Conservation (phyloP, 345 rosid species). For the Cardamine chenopodiifolia region DNA sequence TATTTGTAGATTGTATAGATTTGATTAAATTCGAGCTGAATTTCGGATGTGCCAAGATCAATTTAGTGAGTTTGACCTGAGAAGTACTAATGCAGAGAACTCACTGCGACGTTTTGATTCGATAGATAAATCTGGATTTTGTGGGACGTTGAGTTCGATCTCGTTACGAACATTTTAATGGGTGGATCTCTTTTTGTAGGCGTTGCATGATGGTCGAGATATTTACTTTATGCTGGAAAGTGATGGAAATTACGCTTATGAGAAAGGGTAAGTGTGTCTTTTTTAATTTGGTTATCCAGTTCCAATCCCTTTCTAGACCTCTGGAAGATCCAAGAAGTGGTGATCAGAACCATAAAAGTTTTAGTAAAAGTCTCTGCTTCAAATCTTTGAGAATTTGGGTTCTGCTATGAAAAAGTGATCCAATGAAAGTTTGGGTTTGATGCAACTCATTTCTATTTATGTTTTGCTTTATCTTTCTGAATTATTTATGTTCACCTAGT, state of each 20-base stretch:
- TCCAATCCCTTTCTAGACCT: not conserved
- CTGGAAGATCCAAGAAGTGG: conserved; percentile 1
- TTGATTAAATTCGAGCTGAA: not conserved
- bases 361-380: conserved; percentile 13
- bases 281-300: conserved; percentile 1
- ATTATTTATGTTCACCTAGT: not conserved
- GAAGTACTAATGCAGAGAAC: not conserved
- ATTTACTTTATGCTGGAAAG: conserved; percentile 83
- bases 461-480: not conserved
- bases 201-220: conserved; percentile 87
- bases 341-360: conserved; percentile 8
- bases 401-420: not conserved
- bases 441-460: not conserved
- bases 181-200: conserved; percentile 49
- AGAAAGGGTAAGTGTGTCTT: conserved; percentile 65
- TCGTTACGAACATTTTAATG: not conserved
- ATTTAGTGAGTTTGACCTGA: conserved; percentile 9
- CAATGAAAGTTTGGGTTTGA: conserved; percentile 16
- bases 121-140: conserved; percentile 15
- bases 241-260: conserved; percentile 78
- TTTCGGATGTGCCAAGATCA: conserved; percentile 12
- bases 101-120: conserved; percentile 7
- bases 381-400: conserved; percentile 1
- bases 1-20: not conserved
- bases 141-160: not conserved